A percentile compares a stretch with the other conserved stretches of the same genome.
Conservation (phyloP, 306 rosid genomes). For the Pterocarpus macrocarpus region DNA sequence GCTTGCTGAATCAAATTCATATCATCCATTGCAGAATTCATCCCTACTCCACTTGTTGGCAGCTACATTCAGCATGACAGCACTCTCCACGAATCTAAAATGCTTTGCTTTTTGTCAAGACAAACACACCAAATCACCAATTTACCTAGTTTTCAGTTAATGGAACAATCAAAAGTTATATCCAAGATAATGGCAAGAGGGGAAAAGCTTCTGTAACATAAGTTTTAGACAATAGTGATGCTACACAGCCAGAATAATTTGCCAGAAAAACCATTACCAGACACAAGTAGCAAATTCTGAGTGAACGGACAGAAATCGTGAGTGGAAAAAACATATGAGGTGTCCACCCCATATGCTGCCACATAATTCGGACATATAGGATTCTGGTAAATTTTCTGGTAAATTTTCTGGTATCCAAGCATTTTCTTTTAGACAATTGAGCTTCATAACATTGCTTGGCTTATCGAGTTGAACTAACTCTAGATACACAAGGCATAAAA, state of each 20-base stretch:
- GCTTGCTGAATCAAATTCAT: conserved; percentile 96
- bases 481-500: conserved; percentile 8
- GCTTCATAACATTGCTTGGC: conserved; percentile 38
- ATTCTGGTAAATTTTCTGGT: no score
- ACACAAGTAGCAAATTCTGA: no score
- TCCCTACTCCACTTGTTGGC: conserved; percentile 70
- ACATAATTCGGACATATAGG: no score
- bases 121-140: conserved; percentile 16
- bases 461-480: conserved; percentile 29
- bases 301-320: no score
- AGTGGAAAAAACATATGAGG: no score
- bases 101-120: conserved; percentile 43
- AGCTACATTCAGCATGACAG: conserved; percentile 95
- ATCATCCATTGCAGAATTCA: conserved; percentile 95
- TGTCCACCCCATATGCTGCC: no score
- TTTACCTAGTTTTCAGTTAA: conserved; percentile 1
- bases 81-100: conserved; percentile 48
- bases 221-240: neutral
- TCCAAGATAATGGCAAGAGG: neutral
- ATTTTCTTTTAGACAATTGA: conserved; percentile 11
- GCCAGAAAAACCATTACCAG: no score
- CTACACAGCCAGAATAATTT: no score
- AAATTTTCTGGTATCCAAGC: no score
- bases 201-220: neutral
- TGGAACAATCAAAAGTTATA: conserved; percentile 32